These are phyloP conservation scores for Colletotrichum higginsianum DNA, from an alignment of 2,329 filamentous ascomycete species.

Conservation along the genomic window DNA sequence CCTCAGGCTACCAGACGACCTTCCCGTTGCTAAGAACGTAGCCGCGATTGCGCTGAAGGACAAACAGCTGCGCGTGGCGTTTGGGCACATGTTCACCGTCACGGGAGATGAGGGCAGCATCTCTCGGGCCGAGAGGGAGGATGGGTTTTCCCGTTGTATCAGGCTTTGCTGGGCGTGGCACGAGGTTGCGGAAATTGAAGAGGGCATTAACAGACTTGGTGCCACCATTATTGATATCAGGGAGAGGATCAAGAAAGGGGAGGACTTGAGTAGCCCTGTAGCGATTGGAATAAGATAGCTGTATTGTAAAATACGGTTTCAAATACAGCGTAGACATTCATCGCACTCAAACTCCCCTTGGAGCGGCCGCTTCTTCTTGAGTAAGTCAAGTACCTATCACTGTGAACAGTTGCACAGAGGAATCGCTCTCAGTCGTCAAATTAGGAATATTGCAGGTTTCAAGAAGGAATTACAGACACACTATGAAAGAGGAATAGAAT, in stretches of 20 bases:
- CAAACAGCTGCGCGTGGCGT: constrained; percentile 77
- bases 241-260: background rate
- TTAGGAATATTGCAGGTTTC: no score
- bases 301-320: no score
- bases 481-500: no score
- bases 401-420: no score
- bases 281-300: constrained; percentile 13
- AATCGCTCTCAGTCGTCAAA: no score
- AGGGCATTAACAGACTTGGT: constrained; percentile 76
- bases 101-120: constrained; percentile 66
- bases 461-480: no score
- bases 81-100: constrained; percentile 79
- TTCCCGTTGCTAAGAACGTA: constrained; percentile 50
- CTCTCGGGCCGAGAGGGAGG: constrained; percentile 46
- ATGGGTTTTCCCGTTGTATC: constrained; percentile 70
- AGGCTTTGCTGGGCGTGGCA: constrained; percentile 83
- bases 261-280: constrained; percentile 1
- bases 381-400: no score
- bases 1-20: constrained; percentile 65
- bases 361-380: no score
- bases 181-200: constrained; percentile 73
- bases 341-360: no score
- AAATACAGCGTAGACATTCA: no score
- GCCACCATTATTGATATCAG: constrained; percentile 1
- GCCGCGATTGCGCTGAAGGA: constrained; percentile 67